These are phyloP conservation scores for Fusarium sp. DNA, from an alignment of 2,329 filamentous ascomycete genomes.

Conservation along the genomic window DNA sequence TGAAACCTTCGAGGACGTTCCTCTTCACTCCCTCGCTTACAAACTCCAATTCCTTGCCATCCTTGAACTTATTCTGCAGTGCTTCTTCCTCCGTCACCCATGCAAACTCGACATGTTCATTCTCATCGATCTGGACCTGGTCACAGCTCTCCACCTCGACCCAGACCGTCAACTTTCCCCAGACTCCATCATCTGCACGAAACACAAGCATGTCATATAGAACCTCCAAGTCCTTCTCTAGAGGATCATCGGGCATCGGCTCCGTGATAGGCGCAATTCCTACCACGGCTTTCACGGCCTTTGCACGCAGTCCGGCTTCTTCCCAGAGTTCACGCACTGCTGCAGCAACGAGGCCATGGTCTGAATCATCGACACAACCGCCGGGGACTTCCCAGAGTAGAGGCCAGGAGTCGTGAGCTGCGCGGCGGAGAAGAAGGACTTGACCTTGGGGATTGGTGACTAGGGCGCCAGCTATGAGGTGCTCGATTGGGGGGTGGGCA, in stretches of 20 bases:
- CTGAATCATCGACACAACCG: constrained; percentile 35
- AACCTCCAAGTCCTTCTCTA: constrained; percentile 36
- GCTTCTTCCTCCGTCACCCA: constrained; percentile 53
- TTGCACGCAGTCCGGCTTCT: constrained; percentile 52
- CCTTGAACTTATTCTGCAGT: constrained; percentile 33
- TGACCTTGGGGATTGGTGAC: constrained; percentile 32
- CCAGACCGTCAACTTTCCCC: constrained; percentile 45
- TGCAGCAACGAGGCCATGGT: constrained; percentile 34
- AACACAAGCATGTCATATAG: constrained; percentile 38
- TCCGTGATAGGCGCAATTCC: neutral
- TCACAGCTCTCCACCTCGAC: constrained; percentile 42
- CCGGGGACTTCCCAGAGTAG: constrained; percentile 41
- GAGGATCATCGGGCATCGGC: constrained; percentile 3
- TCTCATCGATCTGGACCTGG: constrained; percentile 45
- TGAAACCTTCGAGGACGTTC: constrained; percentile 47
- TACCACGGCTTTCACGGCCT: constrained; percentile 38
- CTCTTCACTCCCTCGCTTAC: constrained; percentile 46
- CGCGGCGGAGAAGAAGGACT: constrained; percentile 40
- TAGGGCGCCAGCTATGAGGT: constrained; percentile 40
- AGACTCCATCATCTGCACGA: constrained; percentile 34
- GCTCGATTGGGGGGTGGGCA: constrained; percentile 31
- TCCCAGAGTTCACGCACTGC: constrained; percentile 58
- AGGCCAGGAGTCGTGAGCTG: constrained; percentile 42
- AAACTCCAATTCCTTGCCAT: constrained; percentile 44
- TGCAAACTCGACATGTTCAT: constrained; percentile 51